Evolutionary conservation across 2,329 filamentous ascomycete genomes (phyloP).

Genomic region (Coniochaeta sp.): DNA sequence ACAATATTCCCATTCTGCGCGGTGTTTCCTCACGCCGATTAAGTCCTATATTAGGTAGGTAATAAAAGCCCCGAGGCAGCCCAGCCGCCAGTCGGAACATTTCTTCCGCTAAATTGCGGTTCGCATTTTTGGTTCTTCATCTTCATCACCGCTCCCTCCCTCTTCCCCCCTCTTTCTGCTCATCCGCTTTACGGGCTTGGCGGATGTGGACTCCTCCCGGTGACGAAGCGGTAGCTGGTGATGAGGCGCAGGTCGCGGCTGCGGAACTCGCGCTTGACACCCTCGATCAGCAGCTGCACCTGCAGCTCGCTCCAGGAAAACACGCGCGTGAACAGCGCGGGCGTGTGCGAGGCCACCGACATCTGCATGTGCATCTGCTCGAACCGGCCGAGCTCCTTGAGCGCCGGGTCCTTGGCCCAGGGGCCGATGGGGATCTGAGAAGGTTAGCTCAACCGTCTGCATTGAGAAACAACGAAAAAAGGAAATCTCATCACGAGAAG

Average conservation of each 20-base stretch:
- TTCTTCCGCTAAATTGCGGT: background rate
- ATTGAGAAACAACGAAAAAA: too few species aligned
- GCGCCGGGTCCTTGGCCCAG: conserved; percentile 26
- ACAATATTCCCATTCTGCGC: too few species aligned
- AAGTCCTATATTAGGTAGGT: background rate
- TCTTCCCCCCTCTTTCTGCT: too few species aligned
- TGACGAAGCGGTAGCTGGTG: conserved; percentile 25
- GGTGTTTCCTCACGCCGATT: too few species aligned
- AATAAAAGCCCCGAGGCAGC: background rate
- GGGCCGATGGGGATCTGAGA: conserved; percentile 28
- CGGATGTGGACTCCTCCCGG: conserved; percentile 14
- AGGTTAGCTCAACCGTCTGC: too few species aligned
- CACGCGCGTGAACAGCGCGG: conserved; percentile 30
- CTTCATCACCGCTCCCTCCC: too few species aligned
- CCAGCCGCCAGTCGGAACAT: background rate
- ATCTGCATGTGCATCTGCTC: conserved; percentile 33
- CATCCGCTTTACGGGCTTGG: too few species aligned
- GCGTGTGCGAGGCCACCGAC: conserved; percentile 33
- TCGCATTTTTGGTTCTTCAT: background rate
- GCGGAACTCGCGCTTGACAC: conserved; percentile 29
- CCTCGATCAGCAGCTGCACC: conserved; percentile 31
- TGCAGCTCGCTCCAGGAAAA: conserved; percentile 31
- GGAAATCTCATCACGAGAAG: background rate
- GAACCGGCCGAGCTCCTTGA: conserved; percentile 28
- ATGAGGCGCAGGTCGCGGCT: conserved; percentile 24